A percentile compares a stretch with the other conserved stretches of the same genome.
These are phyloP conservation scores for Cercis canadensis DNA, from an alignment of 306 rosid genomes.

Conservation along the genomic window DNA sequence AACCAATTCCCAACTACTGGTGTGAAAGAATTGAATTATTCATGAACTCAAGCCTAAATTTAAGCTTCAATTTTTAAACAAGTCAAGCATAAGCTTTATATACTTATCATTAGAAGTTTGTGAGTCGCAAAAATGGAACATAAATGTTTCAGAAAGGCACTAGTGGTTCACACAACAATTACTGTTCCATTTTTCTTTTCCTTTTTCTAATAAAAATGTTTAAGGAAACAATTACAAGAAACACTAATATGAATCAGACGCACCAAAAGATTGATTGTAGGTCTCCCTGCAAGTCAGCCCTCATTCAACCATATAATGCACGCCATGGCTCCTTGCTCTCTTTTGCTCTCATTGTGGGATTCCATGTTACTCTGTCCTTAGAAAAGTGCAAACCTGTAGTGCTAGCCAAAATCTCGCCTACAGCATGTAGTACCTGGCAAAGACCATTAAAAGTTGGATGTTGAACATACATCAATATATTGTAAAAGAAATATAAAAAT, in stretches of 20 bases:
- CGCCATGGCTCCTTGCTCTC: conserved; percentile 86
- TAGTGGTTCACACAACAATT: too few relatives aligned
- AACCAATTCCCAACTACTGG: too few relatives aligned
- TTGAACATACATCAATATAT: neutral
- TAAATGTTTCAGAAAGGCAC: too few relatives aligned
- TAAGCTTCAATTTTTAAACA: too few relatives aligned
- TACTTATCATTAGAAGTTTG: too few relatives aligned
- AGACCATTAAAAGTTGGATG: conserved; percentile 33
- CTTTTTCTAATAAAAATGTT: neutral
- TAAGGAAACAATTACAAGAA: conserved; percentile 14
- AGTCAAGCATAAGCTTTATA: too few relatives aligned
- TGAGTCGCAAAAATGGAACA: too few relatives aligned
- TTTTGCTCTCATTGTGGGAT: conserved; percentile 58
- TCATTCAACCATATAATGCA: conserved; percentile 71
- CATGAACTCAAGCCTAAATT: too few relatives aligned
- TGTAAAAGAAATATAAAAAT: neutral
- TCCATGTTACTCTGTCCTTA: conserved; percentile 62
- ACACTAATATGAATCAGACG: neutral
- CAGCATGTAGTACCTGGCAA: conserved; percentile 52
- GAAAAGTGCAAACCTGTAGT: conserved; percentile 57
- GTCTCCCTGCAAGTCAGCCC: conserved; percentile 1
- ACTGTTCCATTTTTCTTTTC: too few relatives aligned
- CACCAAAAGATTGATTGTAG: neutral
- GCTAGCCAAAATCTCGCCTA: conserved; percentile 70
- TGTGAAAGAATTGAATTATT: too few relatives aligned